These are phyloP conservation scores for Polyporus arcularius DNA, from an alignment of 768 basidiomycete species.

Conservation along the genomic window DNA sequence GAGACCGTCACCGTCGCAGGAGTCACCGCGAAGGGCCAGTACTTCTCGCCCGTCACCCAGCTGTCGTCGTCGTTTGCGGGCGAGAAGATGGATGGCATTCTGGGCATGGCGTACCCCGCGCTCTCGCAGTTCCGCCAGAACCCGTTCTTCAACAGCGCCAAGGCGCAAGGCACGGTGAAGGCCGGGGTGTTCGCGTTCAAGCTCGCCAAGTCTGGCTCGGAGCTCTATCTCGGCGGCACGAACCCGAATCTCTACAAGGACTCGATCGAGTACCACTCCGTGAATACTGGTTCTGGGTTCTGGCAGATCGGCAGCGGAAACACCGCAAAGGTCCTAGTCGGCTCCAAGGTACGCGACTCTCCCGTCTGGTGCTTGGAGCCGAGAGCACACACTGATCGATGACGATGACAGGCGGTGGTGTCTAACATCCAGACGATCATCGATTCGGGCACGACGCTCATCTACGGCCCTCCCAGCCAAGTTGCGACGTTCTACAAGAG, in stretches of 20 bases:
- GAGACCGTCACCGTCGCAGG: constrained; percentile 31
- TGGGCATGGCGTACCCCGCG: constrained; percentile 25
- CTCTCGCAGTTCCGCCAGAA: constrained; percentile 17
- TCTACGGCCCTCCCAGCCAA: constrained; percentile 28
- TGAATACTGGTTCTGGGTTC: constrained; percentile 20
- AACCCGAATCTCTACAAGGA: constrained; percentile 50
- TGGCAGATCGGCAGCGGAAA: constrained; percentile 29
- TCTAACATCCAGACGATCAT: constrained; percentile 26
- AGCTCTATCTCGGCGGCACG: constrained; percentile 57
- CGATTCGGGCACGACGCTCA: constrained; percentile 33
- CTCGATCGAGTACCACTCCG: constrained; percentile 31
- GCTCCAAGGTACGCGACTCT: too few species aligned
- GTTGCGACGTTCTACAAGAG: constrained; percentile 24
- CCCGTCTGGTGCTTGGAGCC: too few species aligned
- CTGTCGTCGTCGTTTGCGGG: constrained; percentile 15
- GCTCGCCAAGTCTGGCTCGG: constrained; percentile 43
- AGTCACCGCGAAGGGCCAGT: constrained; percentile 19
- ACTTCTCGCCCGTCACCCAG: constrained; percentile 24
- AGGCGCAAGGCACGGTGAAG: constrained; percentile 34
- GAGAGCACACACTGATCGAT: too few species aligned
- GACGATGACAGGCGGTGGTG: too few species aligned
- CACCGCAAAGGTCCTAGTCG: too few species aligned
- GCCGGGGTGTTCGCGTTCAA: constrained; percentile 50
- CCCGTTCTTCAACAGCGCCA: constrained; percentile 42
- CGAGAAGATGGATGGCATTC: constrained; percentile 21